Evolutionary conservation across 495 filamentous ascomycete genomes (phyloP), one percentile per base, ranked within the genome.

Genomic region (Halenospora varia): DNA sequence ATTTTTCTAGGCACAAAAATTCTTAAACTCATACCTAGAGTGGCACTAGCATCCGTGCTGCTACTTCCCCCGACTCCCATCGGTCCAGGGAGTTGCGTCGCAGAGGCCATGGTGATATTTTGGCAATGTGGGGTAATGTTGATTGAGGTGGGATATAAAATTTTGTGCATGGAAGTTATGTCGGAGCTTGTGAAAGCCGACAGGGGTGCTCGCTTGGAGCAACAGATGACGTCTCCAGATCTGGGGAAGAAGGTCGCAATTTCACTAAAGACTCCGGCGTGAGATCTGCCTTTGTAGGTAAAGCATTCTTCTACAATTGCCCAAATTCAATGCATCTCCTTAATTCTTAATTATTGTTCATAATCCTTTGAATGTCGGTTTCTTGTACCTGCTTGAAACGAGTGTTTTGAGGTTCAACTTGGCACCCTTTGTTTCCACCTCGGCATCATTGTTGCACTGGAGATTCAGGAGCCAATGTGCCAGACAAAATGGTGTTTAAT

Each of bases 81-180:
- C 3, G 51, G 55, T 11, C 57, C 48, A 13, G 52, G 25, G n/a
- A 51, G 62, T 88, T 88, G 44, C 75, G 81, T 20, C 89, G 73
- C 11, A 86, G 88, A 23, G 89, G 74, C 41, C 85, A 82, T 55
- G 75, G 35, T 76, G 72, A 48, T 88, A 75, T 51, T 84, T 66
- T 0, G 77, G 83, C 78, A 18, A 89, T 67, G 19, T 80, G 69
- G 18, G 80, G 72, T 55, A 87, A 90, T 35, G n/a, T n/a, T n/a
- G n/a, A 6, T 45, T 45, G 42, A 9, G 42, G 42, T 45, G 42
- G 42, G 42, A 45, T 45, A 20, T 23, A 39, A 46, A 39, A 54
- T 35, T 25, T 54, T 24, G 51, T 23, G 23, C 19, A 54, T 42
- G n/a, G n/a, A 48, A 44, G 10, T 13, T 13, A 35, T 35, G 29